Percentiles rank a stretch among this genome's conserved stretches.
These are phyloP conservation scores for Pyrenophora tritici-repentis DNA, from an alignment of 2,329 filamentous ascomycete species.

Conservation along the genomic window DNA sequence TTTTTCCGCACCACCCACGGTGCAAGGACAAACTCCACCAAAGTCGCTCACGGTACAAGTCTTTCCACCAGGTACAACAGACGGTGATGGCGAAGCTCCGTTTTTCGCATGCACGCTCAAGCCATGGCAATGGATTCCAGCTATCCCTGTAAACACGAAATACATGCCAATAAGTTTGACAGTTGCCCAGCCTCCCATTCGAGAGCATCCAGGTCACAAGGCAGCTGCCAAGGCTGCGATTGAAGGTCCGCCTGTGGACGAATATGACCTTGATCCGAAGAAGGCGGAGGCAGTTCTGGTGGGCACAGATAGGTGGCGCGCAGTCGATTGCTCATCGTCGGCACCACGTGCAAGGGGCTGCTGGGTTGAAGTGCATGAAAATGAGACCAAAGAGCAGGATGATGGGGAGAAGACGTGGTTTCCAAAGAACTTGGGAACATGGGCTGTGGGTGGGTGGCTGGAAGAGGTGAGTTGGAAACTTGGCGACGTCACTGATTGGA, in stretches of 20 bases:
- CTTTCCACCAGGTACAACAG: slow-evolving; percentile 28
- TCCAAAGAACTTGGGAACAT: slow-evolving; percentile 26
- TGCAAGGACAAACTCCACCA: slow-evolving; percentile 19
- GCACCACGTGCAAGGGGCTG: slow-evolving; percentile 31
- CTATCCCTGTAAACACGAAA: slow-evolving; percentile 29
- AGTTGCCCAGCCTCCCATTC: slow-evolving; percentile 33
- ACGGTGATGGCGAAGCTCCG: slow-evolving; percentile 26
- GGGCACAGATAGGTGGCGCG: slow-evolving; percentile 34
- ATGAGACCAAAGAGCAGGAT: slow-evolving; percentile 1
- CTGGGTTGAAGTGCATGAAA: slow-evolving; percentile 26
- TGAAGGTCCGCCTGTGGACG: slow-evolving; percentile 19
- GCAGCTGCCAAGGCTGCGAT: slow-evolving; percentile 14
- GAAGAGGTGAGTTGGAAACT: slow-evolving; percentile 34
- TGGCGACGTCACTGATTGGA: slow-evolving; percentile 33
- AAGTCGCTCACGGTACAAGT: slow-evolving; percentile 31
- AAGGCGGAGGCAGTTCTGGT: slow-evolving; percentile 25
- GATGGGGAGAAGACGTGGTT: slow-evolving; percentile 23
- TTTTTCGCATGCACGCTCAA: slow-evolving; percentile 37
- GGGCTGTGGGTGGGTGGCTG: slow-evolving; percentile 37
- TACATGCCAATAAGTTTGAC: slow-evolving; percentile 30
- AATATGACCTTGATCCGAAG: slow-evolving; percentile 28
- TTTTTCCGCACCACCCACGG: slow-evolving; percentile 34
- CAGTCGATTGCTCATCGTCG: slow-evolving; percentile 26
- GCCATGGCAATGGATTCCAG: slow-evolving; percentile 35
- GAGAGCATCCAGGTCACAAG: slow-evolving; percentile 14